Evolutionary conservation across 225 moss, liverwort and hornwort species (phyloP).

Genomic region (Pseudoscleropodium purum): DNA sequence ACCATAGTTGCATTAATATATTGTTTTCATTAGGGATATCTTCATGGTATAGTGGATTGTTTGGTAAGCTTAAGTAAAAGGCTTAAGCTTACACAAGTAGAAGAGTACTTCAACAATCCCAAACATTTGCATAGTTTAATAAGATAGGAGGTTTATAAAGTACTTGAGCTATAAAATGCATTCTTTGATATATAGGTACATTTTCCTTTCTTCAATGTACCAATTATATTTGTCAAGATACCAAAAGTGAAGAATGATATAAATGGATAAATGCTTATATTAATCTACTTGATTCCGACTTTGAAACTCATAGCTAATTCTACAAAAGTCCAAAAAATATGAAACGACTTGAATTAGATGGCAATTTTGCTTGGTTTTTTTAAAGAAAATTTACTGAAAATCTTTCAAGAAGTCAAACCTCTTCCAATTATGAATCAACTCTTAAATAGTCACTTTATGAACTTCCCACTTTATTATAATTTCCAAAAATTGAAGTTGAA

Average conservation of each 20-base stretch:
- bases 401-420: too few relatives aligned
- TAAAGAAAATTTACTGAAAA: neutral
- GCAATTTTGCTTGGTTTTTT: neutral
- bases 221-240: neutral
- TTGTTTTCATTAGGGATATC: neutral
- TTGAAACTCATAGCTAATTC: neutral
- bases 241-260: too few relatives aligned
- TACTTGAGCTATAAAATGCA: rapidly evolving
- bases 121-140: neutral
- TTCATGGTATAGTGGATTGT: too few relatives aligned
- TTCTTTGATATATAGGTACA: neutral
- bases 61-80: rapidly evolving
- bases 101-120: neutral
- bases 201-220: neutral
- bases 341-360: neutral
- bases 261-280: neutral
- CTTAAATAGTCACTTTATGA: neutral
- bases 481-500: neutral
- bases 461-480: neutral
- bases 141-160: rapidly evolving
- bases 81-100: neutral
- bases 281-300: neutral
- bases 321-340: neutral
- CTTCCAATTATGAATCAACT: too few relatives aligned
- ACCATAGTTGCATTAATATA: rapidly evolving